Base-by-base conservation (phyloP, 768 basidiomycete genomes). In the Cystofilobasidium capitatum region DNA sequence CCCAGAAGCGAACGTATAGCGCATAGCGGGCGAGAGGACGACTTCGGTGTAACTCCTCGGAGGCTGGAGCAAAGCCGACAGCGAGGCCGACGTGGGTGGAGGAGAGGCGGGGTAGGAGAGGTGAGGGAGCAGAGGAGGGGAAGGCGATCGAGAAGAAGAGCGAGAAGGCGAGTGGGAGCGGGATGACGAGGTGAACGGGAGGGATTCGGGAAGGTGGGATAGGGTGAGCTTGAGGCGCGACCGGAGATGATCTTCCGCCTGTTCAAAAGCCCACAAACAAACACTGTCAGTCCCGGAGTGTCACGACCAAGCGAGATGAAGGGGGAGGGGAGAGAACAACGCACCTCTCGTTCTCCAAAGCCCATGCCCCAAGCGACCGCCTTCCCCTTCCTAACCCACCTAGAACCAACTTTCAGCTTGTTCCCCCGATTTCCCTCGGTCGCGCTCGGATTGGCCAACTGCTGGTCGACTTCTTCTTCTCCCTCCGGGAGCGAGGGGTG, bases 281-380 rank as follows among this genome's bases (percentile, higher is more conserved):
- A 22, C 17, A 40, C 3, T 22, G 36, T 64, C 35, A 47, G 64
- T 26, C 29, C 22, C 26, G 3, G 26, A 64, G 4, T 24, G 22
- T 2, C 17, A 29, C 13, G 37, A 3, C 9, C 29, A 36, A 22
- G 24, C 3, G 22, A 66, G 40, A 29, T 37, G 1, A n/a, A 31
- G 47, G 20, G 47, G 33, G n/a, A 49, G 20, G 54, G 33, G 45
- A 59, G 42, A 35, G 24, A 35, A 13, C 3, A 39, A 36, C 35
- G 36, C 20, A 88, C 89, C 84, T 91, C 88, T 86, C 88, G 89
- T 67, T 91, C 88, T 40, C 88, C 88, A 79, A 85, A 83, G 58
- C 83, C 82, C 26, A 89, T 88, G 35, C 88, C 88, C 90, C 90
- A 92, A 17, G 85, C 80, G 35, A 84, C 83, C 68, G 90, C 84